Evolutionary conservation across 805 yeast species (phyloP), one percentile per base, ranked within the genome.

Genomic region (Candida patagonica): DNA sequence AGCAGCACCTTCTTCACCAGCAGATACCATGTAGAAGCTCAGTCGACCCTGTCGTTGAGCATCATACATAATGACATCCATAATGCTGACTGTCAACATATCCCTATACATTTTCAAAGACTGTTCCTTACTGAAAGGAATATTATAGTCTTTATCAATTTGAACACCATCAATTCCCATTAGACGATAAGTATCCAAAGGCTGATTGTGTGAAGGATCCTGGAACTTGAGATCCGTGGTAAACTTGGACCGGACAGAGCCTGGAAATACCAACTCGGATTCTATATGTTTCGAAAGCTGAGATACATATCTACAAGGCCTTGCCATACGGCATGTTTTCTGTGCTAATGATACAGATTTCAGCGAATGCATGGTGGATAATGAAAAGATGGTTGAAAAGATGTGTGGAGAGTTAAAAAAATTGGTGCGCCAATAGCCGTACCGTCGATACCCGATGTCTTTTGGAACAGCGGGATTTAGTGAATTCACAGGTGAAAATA

Each of bases 21-120:
- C 59, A 26, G 53, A 46, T n/a, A 57, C 60, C 61, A 58, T 58
- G 45, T 58, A 58, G 43, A 58, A 58, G 30, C 53, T 45, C 20
- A 58, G 43, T 8, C 63, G 48, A 22, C 63, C 63, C 40, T 58
- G 63, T 21, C 63, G 48, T 42, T 58, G 63, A 12, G 63, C 61
- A 26, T 58, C 63, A 35, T 50, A 58, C 57, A 58, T 52, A 39
- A 58, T 58, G 19, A 52, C 40, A 35, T 58, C 63, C 51, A 58
- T 44, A 26, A 56, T 53, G 33, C 49, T 42, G 19, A 58, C 43
- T 8, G 59, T 52, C 27, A 57, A 43, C 63, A 58, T 58, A 22
- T 57, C 57, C 26, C 37, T 46, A 44, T 58, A 58, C 57, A 58
- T 50, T 38, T 53, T 49, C 27, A 50, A 19, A 7, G 54, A 42